Base-by-base conservation (phyloP, 257 asterid genomes). In the Orobanche coerulescens region DNA sequence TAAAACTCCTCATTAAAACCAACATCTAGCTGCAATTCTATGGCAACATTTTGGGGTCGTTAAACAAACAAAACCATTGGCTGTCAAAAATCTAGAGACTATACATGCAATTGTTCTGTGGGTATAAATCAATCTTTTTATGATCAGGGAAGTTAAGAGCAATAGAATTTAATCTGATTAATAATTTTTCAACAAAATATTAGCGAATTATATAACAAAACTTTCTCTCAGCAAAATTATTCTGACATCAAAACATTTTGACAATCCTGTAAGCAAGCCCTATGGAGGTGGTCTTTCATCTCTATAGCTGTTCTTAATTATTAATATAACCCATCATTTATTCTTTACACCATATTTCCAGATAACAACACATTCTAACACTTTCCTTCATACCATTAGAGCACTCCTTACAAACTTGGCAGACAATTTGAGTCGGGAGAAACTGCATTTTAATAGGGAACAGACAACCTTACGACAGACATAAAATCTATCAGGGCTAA, bases 381-480 rank as follows among this genome's bases (percentile, higher is more conserved):
- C 25, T 64, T 18, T 36, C 26, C 57, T 40, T 39, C 44, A 40
- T 15, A 25, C 22, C 14, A 39, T 56, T 37, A 20, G 11, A 54
- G 61, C 16, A 54, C 9, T 23, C 18, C 8, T 19, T 4, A 24
- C 28, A 20, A 65, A 28, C 26, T 65, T 11, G 37, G 18, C 13
- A 54, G 63, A 54, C 25, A 55, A 43, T 18, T 43, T 43, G 37
- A 65, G 57, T 63, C 12, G 44, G 20, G 12, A 5, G 14, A 23
- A 23, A 37, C 11, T 64, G 15, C 36, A 24, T 39, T 52, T 37
- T 9, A 16, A 51, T 36, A n/a, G 28, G 26, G 9, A 19, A 64
- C 26, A 20, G 25, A 18, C 42, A 30, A 44, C 23, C 30, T 24
- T 20, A 4, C 10, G 15, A 14, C 33, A 50, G 30, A 28, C 57